Conservation (phyloP, 2,329 filamentous ascomycete species). For the Dactylellina cionopaga region DNA sequence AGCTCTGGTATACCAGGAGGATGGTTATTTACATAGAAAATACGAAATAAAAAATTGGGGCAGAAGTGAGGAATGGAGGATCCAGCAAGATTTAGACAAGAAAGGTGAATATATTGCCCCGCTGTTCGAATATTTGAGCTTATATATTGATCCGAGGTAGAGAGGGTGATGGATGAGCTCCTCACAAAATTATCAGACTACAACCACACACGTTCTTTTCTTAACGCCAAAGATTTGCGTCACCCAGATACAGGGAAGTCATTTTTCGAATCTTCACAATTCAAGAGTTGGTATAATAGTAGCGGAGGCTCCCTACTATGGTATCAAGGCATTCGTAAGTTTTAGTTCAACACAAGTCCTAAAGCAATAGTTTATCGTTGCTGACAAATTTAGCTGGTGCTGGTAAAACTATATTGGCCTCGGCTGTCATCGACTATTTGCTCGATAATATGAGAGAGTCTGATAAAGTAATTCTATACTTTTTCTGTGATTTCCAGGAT, state of each 20-base stretch:
- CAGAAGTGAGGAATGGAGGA: neutral
- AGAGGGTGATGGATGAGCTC: constrained; percentile 1
- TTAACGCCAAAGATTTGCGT: neutral
- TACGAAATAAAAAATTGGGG: neutral
- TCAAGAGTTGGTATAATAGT: constrained; percentile 7
- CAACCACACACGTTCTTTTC: constrained; percentile 4
- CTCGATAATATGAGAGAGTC: neutral
- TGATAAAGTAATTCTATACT: neutral
- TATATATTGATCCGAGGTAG: neutral
- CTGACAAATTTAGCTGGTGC: constrained; percentile 6
- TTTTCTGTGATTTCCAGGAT: constrained; percentile 6
- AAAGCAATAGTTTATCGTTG: neutral
- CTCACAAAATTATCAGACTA: constrained; percentile 1
- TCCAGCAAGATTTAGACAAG: neutral
- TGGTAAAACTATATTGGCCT: constrained; percentile 10
- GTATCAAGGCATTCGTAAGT: constrained; percentile 16
- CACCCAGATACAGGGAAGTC: constrained; percentile 10
- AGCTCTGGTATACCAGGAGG: constrained; percentile 7
- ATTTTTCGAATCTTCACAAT: constrained; percentile 5
- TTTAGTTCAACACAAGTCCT: neutral
- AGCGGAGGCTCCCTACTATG: neutral
- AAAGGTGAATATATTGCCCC: too few relatives aligned
- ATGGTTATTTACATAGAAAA: constrained; percentile 12
- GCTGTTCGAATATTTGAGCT: too few relatives aligned
- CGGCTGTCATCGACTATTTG: constrained; percentile 10